A percentile compares a stretch with the other conserved stretches of the same genome.
phyloP scores from a whole-genome alignment of 2,329 filamentous ascomycete species.

The Clonostachys rosea region DNA sequence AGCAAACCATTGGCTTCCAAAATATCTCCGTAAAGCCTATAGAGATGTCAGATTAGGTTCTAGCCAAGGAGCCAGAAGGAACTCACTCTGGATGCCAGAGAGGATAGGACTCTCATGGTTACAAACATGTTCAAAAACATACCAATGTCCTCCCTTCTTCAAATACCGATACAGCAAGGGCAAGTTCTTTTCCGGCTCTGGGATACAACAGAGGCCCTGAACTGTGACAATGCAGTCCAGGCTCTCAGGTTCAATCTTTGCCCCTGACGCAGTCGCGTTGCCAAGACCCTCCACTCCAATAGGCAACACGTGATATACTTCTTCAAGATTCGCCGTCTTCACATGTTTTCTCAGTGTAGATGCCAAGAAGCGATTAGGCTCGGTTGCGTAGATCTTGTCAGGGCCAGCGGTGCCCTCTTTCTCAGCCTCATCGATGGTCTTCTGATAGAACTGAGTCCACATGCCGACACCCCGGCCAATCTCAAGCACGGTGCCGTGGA shows the following conservation, averaged over 20 bases:
- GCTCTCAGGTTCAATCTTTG: slow-evolving; percentile 38
- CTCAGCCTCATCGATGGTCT: slow-evolving; percentile 8
- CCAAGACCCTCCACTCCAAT: slow-evolving; percentile 56
- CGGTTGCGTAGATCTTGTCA: slow-evolving; percentile 53
- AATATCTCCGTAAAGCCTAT: slow-evolving; percentile 44
- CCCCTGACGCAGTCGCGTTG: slow-evolving; percentile 10
- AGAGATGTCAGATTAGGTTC: background rate
- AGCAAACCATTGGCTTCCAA: slow-evolving; percentile 51
- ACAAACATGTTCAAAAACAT: slow-evolving; percentile 57
- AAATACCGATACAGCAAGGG: slow-evolving; percentile 49
- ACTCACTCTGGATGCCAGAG: slow-evolving; percentile 45
- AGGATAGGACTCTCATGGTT: slow-evolving; percentile 31
- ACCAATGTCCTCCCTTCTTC: slow-evolving; percentile 59
- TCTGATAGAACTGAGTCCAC: slow-evolving; percentile 51
- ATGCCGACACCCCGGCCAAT: slow-evolving; percentile 58
- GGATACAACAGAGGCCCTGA: slow-evolving; percentile 60
- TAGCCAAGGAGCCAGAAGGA: background rate
- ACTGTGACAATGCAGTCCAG: slow-evolving; percentile 57
- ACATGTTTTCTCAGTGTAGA: slow-evolving; percentile 38
- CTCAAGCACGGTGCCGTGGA: slow-evolving; percentile 53
- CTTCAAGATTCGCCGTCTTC: slow-evolving; percentile 44
- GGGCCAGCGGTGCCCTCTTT: background rate
- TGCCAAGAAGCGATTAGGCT: slow-evolving; percentile 56
- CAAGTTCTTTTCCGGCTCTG: slow-evolving; percentile 52
- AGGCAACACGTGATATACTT: slow-evolving; percentile 56